These are phyloP conservation scores for Gamsiella multidivaricata DNA, from an alignment of 192 early-diverging fungal genomes.

Conservation along the genomic window DNA sequence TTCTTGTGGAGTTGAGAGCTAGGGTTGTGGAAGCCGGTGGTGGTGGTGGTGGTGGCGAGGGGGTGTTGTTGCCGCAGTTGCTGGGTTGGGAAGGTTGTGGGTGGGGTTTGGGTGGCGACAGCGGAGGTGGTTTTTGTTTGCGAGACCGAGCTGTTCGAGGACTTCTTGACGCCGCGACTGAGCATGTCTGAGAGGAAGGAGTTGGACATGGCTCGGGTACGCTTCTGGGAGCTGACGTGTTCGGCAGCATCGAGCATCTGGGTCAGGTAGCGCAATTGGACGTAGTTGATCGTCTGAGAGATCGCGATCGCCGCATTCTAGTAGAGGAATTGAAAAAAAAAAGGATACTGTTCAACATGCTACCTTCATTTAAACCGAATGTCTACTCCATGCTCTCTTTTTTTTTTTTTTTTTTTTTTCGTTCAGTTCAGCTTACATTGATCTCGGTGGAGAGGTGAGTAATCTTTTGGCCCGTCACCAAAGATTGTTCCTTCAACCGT, in stretches of 20 bases:
- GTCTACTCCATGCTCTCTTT: too few relatives aligned
- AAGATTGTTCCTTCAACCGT: conserved; percentile 30
- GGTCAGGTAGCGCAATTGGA: conserved; percentile 46
- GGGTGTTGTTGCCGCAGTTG: conserved; percentile 13
- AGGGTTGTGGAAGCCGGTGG: too few relatives aligned
- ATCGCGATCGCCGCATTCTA: conserved; percentile 46
- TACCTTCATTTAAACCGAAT: neutral
- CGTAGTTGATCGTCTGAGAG: conserved; percentile 50
- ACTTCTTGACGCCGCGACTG: conserved; percentile 45
- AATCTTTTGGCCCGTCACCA: conserved; percentile 44
- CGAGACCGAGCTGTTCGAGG: conserved; percentile 12
- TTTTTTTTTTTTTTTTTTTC: neutral
- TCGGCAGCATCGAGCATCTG: conserved; percentile 50
- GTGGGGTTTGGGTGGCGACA: conserved; percentile 33
- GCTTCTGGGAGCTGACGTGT: conserved; percentile 44
- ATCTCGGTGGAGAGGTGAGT: conserved; percentile 34
- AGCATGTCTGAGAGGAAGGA: conserved; percentile 50
- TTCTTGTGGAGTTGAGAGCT: conserved; percentile 20
- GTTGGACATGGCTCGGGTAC: conserved; percentile 49
- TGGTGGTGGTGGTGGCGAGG: neutral
- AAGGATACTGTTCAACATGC: neutral
- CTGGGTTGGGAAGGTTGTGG: conserved; percentile 1
- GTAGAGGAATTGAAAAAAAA: neutral
- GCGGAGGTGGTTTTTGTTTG: conserved; percentile 23
- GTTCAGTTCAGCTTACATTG: conserved; percentile 19